Base-by-base conservation (phyloP, 495 filamentous ascomycete species). In the Lasiosphaeria ovina region DNA sequence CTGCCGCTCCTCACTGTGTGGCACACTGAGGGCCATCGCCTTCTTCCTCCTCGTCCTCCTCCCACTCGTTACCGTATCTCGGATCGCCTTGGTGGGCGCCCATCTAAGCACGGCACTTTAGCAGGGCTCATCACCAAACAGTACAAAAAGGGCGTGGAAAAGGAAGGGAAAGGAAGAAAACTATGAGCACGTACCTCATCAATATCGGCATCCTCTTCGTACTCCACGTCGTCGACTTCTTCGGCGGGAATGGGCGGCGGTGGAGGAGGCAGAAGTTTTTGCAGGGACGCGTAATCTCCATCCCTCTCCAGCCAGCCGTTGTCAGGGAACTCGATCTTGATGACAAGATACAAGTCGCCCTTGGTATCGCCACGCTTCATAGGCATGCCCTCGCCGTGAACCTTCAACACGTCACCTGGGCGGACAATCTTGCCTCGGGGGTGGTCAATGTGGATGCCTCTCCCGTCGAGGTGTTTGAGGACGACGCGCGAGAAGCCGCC, bases 311-410 rank as follows among this genome's bases (percentile, higher is more conserved):
- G 80, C 92, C 92, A 98, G 24, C 85, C 87, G 67, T 90, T 82
- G 55, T 91, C 85, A 32, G 94, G 94, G 79, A 98, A 98, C 49
- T 91, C 85, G 62, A 98, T 79, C 67, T 96, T 87, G 57, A 97
- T 87, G 17, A 88, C 69, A 35, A 98, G 81, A 72, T 92, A 98
- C 7, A 98, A 79, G 67, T 98, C 92, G 14, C 94, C 94, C 66
- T 86, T 90, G 5, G 72, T 65, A 36, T 98, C 94, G 57, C 85
- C 87, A 61, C 87, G 86, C 81, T 97, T 97, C 60, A 83, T 67
- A 6, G 95, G 93, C 94, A 98, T 98, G 49, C 94, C 94, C 72
- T 98, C 94, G 35, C 90, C 91, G 4, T 79, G 69, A 4, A 98
- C 77, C 75, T 91, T 96, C 60, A 98, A 80, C 12, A 92, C 83